Evolutionary conservation across 2,329 filamentous ascomycete species (phyloP).

Genomic region (Bisporella sp.): DNA sequence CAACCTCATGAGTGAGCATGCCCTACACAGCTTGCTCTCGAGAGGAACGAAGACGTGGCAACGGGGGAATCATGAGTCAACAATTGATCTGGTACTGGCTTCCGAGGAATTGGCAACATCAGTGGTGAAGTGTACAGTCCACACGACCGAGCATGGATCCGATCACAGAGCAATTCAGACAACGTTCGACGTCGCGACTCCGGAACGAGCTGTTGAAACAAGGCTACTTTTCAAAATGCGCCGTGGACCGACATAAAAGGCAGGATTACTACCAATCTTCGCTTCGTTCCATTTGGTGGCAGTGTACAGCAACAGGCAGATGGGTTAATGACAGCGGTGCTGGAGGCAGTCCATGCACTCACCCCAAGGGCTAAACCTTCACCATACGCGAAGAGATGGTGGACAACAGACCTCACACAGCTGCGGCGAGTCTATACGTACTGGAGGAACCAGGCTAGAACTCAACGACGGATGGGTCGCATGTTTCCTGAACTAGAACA

Average conservation of each 20-base stretch:
- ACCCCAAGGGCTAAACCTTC: conserved; percentile 21
- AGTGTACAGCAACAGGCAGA: conserved; percentile 11
- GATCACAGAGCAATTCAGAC: conserved; percentile 28
- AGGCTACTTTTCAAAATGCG: conserved; percentile 21
- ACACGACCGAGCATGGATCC: conserved; percentile 23
- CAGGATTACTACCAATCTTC: conserved; percentile 3
- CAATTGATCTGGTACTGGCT: conserved; percentile 22
- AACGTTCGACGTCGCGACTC: conserved; percentile 20
- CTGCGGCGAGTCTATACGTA: conserved; percentile 23
- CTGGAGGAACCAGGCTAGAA: conserved; percentile 23
- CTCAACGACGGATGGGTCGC: conserved; percentile 11
- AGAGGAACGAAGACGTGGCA: conserved; percentile 29
- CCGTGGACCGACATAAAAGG: conserved; percentile 10
- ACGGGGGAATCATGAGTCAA: conserved; percentile 8
- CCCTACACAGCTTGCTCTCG: conserved; percentile 28
- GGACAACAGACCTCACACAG: conserved; percentile 23
- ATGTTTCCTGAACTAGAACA: conserved; percentile 12
- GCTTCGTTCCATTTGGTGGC: background rate
- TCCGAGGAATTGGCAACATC: conserved; percentile 17
- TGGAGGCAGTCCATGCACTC: conserved; percentile 11
- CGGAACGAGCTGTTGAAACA: conserved; percentile 5
- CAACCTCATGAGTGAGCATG: conserved; percentile 23
- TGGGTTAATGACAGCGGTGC: conserved; percentile 10
- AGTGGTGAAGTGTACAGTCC: conserved; percentile 12
- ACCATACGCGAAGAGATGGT: conserved; percentile 26